Evolutionary conservation across 345 rosid species (phyloP).

Genomic region (Raphanus raphanistrum): DNA sequence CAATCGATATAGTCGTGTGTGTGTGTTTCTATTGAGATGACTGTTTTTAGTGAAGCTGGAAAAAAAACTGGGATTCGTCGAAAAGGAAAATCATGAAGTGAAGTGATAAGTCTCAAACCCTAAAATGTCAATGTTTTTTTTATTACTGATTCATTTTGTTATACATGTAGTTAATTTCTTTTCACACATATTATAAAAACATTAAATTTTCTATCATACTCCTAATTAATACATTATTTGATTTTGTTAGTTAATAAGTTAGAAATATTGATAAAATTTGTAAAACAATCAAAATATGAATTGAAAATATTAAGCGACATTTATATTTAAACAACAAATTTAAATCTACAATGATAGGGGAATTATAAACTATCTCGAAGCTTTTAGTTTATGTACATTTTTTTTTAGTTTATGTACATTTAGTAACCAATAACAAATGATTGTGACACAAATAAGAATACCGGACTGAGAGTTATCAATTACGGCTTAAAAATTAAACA

Average conservation of each 20-base stretch:
- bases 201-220: too few species aligned
- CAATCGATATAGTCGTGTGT: neutral
- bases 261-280: too few species aligned
- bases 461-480: neutral
- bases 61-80: neutral
- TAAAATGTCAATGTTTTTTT: neutral
- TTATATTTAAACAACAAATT: too few species aligned
- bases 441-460: neutral
- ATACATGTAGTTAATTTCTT: neutral
- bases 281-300: too few species aligned
- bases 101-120: conserved; percentile 14
- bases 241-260: too few species aligned
- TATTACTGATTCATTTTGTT: neutral
- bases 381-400: too few species aligned
- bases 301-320: too few species aligned
- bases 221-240: too few species aligned
- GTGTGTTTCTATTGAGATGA: neutral
- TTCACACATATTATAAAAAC: too few species aligned
- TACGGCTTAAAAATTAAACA: neutral
- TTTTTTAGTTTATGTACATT: too few species aligned
- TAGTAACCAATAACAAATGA: neutral
- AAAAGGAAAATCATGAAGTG: neutral
- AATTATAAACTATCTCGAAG: too few species aligned
- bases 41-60: neutral
- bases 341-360: too few species aligned